phyloP scores from a whole-genome alignment of 768 basidiomycete genomes.

The Cystoderma amianthinum region DNA sequence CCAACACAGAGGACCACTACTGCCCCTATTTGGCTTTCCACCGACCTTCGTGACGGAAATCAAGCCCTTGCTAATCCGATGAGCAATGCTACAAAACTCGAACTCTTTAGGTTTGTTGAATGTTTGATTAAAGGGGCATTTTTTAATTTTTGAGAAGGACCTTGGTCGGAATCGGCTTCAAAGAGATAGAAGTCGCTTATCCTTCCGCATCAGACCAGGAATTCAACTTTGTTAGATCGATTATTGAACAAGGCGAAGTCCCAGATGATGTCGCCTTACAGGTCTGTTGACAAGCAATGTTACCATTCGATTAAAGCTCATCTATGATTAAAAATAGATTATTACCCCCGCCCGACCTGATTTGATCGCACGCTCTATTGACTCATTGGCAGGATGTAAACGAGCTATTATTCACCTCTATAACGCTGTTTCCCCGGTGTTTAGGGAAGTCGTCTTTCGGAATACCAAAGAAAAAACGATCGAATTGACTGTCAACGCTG shows the following conservation, averaged over 20 bases:
- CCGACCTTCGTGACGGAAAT: constrained; percentile 96
- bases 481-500: constrained; percentile 81
- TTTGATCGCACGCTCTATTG: constrained; percentile 86
- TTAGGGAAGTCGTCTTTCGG: constrained; percentile 91
- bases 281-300: constrained; percentile 41
- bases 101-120: constrained; percentile 51
- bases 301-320: neutral
- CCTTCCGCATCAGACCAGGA: constrained; percentile 97
- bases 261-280: constrained; percentile 97
- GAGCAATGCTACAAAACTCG: constrained; percentile 89
- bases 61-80: constrained; percentile 97
- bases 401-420: constrained; percentile 98
- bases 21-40: constrained; percentile 94
- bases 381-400: constrained; percentile 85
- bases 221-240: constrained; percentile 83
- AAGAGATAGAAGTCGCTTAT: constrained; percentile 97
- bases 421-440: constrained; percentile 92
- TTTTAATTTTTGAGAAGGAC: constrained; percentile 46
- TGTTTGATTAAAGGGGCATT: neutral
- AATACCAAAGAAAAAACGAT: constrained; percentile 90
- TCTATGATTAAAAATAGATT: constrained; percentile 47
- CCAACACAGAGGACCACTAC: constrained; percentile 66
- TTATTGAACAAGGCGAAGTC: constrained; percentile 78
- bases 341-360: constrained; percentile 95
- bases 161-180: constrained; percentile 85